Evolutionary conservation across 352 stramenopile species (phyloP).

Genomic region (Phytophthora citricola): DNA sequence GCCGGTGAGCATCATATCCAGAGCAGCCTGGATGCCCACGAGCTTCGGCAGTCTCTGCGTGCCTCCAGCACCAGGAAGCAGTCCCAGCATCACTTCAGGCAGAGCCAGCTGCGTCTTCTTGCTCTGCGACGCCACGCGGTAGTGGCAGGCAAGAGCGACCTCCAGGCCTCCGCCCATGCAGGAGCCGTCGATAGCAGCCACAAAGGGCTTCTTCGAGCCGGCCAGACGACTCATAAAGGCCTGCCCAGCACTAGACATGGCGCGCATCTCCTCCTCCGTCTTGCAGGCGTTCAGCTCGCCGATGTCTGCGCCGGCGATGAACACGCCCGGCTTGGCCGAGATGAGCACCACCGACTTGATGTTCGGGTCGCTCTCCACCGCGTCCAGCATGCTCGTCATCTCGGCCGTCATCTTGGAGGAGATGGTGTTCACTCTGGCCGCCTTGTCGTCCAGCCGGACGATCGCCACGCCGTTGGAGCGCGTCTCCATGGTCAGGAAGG

Average conservation of each 20-base stretch:
- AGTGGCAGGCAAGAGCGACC: conserved; percentile 97
- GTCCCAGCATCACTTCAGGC: conserved; percentile 97
- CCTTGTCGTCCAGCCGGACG: conserved; percentile 92
- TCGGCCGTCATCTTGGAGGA: conserved; percentile 92
- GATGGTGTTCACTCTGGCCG: conserved; percentile 94
- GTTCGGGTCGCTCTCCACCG: conserved; percentile 87
- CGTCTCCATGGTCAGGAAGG: conserved; percentile 92
- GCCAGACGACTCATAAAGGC: conserved; percentile 93
- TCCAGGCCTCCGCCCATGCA: conserved; percentile 97
- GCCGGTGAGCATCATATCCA: conserved; percentile 98
- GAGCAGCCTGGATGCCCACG: conserved; percentile 91
- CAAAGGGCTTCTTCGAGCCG: conserved; percentile 93
- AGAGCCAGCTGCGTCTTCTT: conserved; percentile 97
- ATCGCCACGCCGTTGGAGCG: conserved; percentile 90
- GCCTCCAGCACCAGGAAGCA: conserved; percentile 98
- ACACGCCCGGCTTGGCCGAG: conserved; percentile 97
- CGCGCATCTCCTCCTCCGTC: conserved; percentile 93
- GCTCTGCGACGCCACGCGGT: conserved; percentile 95
- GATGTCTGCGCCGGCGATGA: conserved; percentile 99
- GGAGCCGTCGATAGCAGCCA: conserved; percentile 97
- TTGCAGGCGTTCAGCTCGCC: conserved; percentile 92
- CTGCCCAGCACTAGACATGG: conserved; percentile 93
- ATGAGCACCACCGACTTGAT: conserved; percentile 98
- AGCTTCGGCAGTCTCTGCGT: conserved; percentile 96
- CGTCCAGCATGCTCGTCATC: conserved; percentile 87